Conservation (phyloP, 495 filamentous ascomycete genomes). For the Astrocystis sublimbata region DNA sequence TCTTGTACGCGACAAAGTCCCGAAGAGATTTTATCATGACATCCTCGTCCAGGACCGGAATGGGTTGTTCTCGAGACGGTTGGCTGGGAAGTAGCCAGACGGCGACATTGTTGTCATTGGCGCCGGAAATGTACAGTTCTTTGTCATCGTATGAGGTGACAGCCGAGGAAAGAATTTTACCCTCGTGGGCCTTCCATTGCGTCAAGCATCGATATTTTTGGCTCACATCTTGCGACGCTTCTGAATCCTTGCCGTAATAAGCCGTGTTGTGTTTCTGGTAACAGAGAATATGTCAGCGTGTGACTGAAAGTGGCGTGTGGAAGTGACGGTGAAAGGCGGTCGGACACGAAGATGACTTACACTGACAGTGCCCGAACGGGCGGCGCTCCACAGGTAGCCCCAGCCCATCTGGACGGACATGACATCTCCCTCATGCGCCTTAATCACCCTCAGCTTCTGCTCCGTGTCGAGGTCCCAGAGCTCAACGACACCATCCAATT, state of each 20-base stretch:
- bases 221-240: conserved; percentile 68
- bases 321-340: conserved; percentile 2
- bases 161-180: conserved; percentile 84
- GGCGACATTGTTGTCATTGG: conserved; percentile 84
- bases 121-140: conserved; percentile 86
- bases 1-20: conserved; percentile 86
- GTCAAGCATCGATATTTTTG: conserved; percentile 82
- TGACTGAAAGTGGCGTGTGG: background rate
- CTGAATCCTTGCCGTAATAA: conserved; percentile 51
- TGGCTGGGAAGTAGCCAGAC: conserved; percentile 83
- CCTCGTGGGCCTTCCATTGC: conserved; percentile 83
- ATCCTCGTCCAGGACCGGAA: conserved; percentile 48
- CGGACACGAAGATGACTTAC: conserved; percentile 47
- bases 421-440: conserved; percentile 77
- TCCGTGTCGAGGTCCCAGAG: conserved; percentile 96
- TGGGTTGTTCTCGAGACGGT: conserved; percentile 30
- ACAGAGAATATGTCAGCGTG: background rate
- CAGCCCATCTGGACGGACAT: conserved; percentile 82
- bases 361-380: conserved; percentile 75
- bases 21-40: conserved; percentile 79
- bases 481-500: conserved; percentile 86
- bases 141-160: conserved; percentile 65
- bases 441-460: conserved; percentile 83
- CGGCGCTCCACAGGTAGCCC: conserved; percentile 81
- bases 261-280: conserved; percentile 58